phyloP scores from a whole-genome alignment of 2,329 filamentous ascomycete species.

The Phoma sp. region DNA sequence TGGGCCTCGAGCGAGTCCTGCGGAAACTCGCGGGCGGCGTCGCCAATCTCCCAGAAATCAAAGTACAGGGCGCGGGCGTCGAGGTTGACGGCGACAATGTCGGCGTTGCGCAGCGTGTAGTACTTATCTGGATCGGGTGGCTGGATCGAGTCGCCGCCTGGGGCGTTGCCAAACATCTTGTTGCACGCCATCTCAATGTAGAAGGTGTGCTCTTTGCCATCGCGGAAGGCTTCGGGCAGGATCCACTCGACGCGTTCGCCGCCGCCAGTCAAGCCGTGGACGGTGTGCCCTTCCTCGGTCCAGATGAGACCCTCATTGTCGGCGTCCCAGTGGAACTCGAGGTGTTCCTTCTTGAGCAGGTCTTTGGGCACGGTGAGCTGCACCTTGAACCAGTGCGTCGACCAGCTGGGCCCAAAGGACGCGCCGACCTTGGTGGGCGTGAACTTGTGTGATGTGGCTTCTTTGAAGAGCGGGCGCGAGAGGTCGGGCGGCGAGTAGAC shows the following conservation, averaged over 20 bases:
- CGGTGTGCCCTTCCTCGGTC: constrained; percentile 85
- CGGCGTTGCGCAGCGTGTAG: constrained; percentile 77
- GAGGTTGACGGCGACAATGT: constrained; percentile 88
- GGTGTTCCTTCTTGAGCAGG: constrained; percentile 75
- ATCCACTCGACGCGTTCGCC: constrained; percentile 93
- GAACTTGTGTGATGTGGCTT: constrained; percentile 80
- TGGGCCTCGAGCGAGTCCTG: constrained; percentile 88
- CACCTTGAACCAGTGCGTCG: constrained; percentile 96
- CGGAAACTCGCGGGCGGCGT: constrained; percentile 91
- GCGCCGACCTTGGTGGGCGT: constrained; percentile 76
- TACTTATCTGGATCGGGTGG: constrained; percentile 86
- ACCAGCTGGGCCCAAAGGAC: constrained; percentile 92
- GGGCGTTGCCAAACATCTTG: constrained; percentile 94
- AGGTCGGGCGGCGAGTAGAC: constrained; percentile 85
- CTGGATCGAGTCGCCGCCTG: constrained; percentile 84
- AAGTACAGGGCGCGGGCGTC: constrained; percentile 83
- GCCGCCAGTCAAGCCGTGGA: constrained; percentile 90
- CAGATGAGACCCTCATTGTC: constrained; percentile 95
- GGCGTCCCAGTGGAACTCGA: constrained; percentile 97
- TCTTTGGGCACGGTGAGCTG: constrained; percentile 77
- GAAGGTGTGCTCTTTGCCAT: constrained; percentile 85
- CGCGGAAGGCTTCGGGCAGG: constrained; percentile 79
- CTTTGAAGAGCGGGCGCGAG: constrained; percentile 82
- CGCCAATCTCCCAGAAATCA: constrained; percentile 94
- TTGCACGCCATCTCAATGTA: constrained; percentile 99